Conservation (phyloP, 352 stramenopile species). For the Pythium diclinum region DNA sequence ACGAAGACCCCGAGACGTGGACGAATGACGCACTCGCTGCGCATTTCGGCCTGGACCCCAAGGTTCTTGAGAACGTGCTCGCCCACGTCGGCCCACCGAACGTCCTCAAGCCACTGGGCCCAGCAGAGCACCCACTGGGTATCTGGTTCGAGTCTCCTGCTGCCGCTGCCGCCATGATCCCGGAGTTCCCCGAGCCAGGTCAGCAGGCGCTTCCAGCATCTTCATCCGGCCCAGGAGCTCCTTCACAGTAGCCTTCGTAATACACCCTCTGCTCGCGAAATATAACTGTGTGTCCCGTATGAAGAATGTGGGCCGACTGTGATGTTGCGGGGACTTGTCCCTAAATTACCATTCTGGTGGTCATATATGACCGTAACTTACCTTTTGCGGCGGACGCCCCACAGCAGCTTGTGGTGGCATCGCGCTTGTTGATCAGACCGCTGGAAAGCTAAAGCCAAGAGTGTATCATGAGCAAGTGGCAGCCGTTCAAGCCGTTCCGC, state of each 20-base stretch:
- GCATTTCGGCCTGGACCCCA: slow-evolving; percentile 45
- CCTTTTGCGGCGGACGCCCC: neutral
- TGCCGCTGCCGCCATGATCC: slow-evolving; percentile 16
- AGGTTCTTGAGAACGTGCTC: slow-evolving; percentile 38
- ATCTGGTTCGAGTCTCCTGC: slow-evolving; percentile 45
- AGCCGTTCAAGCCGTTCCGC: slow-evolving; percentile 82
- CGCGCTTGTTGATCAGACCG: slow-evolving; percentile 19
- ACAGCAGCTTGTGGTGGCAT: slow-evolving; percentile 17
- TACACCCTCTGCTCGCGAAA: slow-evolving; percentile 21
- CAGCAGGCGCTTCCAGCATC: slow-evolving; percentile 10
- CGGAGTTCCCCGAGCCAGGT: slow-evolving; percentile 8
- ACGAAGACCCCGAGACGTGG: slow-evolving; percentile 55
- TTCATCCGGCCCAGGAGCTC: slow-evolving; percentile 7
- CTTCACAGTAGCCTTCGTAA: slow-evolving; percentile 15
- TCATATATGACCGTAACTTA: slow-evolving; percentile 24
- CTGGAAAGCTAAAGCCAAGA: slow-evolving; percentile 13
- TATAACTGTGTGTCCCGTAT: slow-evolving; percentile 5
- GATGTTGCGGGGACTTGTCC: neutral
- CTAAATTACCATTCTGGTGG: slow-evolving; percentile 27
- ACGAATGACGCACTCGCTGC: slow-evolving; percentile 41
- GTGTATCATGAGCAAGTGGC: slow-evolving; percentile 70
- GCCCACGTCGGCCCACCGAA: slow-evolving; percentile 46
- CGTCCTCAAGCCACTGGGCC: slow-evolving; percentile 47
- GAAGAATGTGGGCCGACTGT: neutral
- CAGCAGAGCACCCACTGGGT: slow-evolving; percentile 49